phyloP scores from a whole-genome alignment of 2,329 filamentous ascomycete species.

The Aspergillus pseudotamarii region DNA sequence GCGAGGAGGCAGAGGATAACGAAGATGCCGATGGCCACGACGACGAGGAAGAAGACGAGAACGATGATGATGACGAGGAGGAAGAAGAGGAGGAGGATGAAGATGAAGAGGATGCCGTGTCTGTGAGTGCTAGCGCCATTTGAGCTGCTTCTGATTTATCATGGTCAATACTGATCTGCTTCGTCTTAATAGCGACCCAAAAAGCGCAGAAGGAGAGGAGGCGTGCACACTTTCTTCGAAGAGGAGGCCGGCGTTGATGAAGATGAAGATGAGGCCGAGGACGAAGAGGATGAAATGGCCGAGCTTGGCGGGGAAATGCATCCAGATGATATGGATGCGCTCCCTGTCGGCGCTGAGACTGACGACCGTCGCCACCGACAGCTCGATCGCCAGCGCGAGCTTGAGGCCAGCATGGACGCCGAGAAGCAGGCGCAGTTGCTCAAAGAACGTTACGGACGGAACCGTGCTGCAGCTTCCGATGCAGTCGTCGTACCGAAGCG shows the following conservation, averaged over 20 bases:
- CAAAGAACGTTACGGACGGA: slow-evolving; percentile 84
- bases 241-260: slow-evolving; percentile 97
- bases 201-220: slow-evolving; percentile 75
- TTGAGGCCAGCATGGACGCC: slow-evolving; percentile 84
- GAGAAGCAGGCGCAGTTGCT: slow-evolving; percentile 89
- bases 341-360: slow-evolving; percentile 72
- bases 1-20: slow-evolving; percentile 40
- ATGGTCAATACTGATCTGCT: slow-evolving; percentile 16
- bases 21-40: slow-evolving; percentile 39
- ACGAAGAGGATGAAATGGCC: slow-evolving; percentile 83
- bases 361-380: slow-evolving; percentile 94
- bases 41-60: slow-evolving; percentile 54
- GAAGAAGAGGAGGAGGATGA: slow-evolving; percentile 48
- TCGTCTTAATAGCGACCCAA: slow-evolving; percentile 65
- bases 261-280: slow-evolving; percentile 83
- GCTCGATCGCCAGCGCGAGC: slow-evolving; percentile 87
- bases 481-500: slow-evolving; percentile 80
- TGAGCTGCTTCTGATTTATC: not conserved
- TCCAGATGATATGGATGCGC: slow-evolving; percentile 81
- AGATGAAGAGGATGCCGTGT: slow-evolving; percentile 56
- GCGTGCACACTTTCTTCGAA: slow-evolving; percentile 88
- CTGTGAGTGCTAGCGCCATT: slow-evolving; percentile 58
- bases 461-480: slow-evolving; percentile 68
- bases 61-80: slow-evolving; percentile 63
- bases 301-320: slow-evolving; percentile 89